Conservation (phyloP, 1,284 basidiomycete species). For the Papiliotrema nemorosa region DNA sequence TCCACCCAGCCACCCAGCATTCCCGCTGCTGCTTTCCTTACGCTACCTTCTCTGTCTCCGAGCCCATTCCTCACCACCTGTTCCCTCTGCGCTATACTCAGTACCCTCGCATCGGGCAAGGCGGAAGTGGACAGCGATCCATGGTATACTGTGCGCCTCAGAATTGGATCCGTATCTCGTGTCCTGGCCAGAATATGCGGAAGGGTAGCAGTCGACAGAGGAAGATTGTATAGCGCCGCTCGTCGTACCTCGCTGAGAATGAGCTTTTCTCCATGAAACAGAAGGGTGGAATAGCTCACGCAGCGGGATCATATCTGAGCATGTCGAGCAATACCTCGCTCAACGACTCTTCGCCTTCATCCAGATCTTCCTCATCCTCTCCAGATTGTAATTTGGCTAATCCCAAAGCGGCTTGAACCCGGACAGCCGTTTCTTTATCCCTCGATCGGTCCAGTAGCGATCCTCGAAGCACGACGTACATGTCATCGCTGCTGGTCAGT, state of each 20-base stretch:
- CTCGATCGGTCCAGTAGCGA: constrained; percentile 71
- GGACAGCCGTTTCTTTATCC: constrained; percentile 81
- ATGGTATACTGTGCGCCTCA: constrained; percentile 77
- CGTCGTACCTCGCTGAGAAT: constrained; percentile 77
- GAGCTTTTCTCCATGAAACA: not conserved
- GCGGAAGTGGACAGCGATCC: constrained; percentile 56
- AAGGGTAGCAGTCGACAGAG: constrained; percentile 61
- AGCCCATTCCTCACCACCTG: constrained; percentile 74
- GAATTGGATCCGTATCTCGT: constrained; percentile 77
- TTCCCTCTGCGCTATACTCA: constrained; percentile 74
- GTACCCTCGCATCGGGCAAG: constrained; percentile 63
- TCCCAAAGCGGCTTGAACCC: constrained; percentile 79
- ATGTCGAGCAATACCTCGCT: constrained; percentile 69
- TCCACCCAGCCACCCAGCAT: constrained; percentile 77
- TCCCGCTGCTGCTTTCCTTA: constrained; percentile 72
- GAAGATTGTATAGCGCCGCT: constrained; percentile 76
- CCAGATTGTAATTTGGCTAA: constrained; percentile 77
- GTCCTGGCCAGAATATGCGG: constrained; percentile 72
- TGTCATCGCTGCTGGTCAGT: constrained; percentile 63
- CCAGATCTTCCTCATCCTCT: constrained; percentile 65
- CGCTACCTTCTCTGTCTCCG: constrained; percentile 80
- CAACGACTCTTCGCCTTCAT: constrained; percentile 63
- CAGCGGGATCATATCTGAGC: constrained; percentile 69
- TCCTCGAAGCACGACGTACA: constrained; percentile 65
- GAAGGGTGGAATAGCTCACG: constrained; percentile 56